Evolutionary conservation across 192 early-diverging fungal species (phyloP), one percentile per base, ranked within the genome.

Genomic region (Coemansia sp.): DNA sequence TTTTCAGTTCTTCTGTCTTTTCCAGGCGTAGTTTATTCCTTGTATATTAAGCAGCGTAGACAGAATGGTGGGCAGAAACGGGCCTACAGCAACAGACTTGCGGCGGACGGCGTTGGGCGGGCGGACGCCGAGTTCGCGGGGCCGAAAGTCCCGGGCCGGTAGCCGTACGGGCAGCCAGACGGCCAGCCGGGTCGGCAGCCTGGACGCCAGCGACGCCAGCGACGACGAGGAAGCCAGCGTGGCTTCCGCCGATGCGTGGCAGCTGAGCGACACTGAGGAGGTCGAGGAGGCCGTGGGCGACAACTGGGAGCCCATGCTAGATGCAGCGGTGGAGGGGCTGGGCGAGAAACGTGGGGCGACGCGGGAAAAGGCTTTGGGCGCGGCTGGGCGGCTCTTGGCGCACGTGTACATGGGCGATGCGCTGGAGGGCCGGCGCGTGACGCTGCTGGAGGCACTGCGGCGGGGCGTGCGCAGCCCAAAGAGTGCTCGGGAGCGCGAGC

Each of bases 361-460:
- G 12, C 56, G 85, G 17, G 82, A 83, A 55, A 72, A 77, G 37
- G 76, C 76, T 0, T 54, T 87, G 31, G 33, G 59, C 3, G 69
- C 55, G 16, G 48, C 81, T 29, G 70, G 72, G 10, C 53, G 53
- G 1, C 47, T 78, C 5, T 57, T 82, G 51, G 54, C 80, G 19
- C 78, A 71, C 25, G 55, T 76, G 8, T 80, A 79, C 50, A 58
- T 77, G 16, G 80, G 78, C 16, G 75, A 79, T 6, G 52, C 54
- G 9, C 61, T 85, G 27, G 70, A 80, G 14, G 49, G 56, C 13
- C 70, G 72, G 32, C 51, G 70, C 5, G 57, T 82, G 38, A 72
- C 76, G 13, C 35, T 80, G 7, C 62, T 87, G 41, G 79, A 82
- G 12, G 36, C 76, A 7, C 58, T 87, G 40, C 78, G 74, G 28